phyloP scores from a whole-genome alignment of 352 stramenopile genomes.

The Phytophthora foliorum region DNA sequence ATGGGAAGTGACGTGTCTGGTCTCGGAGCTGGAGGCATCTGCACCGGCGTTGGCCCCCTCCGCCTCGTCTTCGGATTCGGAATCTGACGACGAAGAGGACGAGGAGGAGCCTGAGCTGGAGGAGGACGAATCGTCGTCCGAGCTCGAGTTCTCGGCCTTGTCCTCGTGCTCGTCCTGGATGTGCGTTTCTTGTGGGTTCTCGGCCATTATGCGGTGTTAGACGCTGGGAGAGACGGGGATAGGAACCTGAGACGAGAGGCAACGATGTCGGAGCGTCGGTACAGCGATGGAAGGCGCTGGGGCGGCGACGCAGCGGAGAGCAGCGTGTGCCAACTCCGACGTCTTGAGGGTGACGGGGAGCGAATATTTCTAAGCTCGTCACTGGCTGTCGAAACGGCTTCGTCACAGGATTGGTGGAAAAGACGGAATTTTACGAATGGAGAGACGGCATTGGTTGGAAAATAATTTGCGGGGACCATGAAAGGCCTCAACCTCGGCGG shows the following conservation, averaged over 20 bases:
- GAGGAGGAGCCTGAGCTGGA: constrained; percentile 83
- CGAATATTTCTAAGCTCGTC: constrained; percentile 43
- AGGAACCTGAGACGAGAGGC: background rate
- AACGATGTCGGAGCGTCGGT: background rate
- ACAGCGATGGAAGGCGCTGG: too few species aligned
- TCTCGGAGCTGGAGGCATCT: constrained; percentile 3
- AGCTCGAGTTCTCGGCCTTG: constrained; percentile 71
- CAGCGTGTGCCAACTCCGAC: background rate
- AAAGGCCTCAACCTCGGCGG: constrained; percentile 84
- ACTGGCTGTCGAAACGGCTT: constrained; percentile 30
- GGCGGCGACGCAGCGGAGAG: background rate
- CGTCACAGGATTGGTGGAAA: constrained; percentile 35
- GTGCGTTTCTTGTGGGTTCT: constrained; percentile 38
- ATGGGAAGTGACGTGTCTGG: constrained; percentile 14
- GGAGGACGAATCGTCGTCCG: constrained; percentile 80
- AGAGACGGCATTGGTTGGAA: constrained; percentile 20
- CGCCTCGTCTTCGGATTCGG: constrained; percentile 66
- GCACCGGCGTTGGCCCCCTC: constrained; percentile 20
- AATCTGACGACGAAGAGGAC: constrained; percentile 83
- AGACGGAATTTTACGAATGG: background rate
- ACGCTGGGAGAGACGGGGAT: background rate
- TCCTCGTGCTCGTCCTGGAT: constrained; percentile 46
- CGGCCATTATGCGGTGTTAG: constrained; percentile 32
- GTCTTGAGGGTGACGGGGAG: constrained; percentile 21
- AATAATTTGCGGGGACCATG: constrained; percentile 34